These are phyloP conservation scores for Abrus pulchellus DNA, from an alignment of 306 rosid genomes.

Conservation along the genomic window DNA sequence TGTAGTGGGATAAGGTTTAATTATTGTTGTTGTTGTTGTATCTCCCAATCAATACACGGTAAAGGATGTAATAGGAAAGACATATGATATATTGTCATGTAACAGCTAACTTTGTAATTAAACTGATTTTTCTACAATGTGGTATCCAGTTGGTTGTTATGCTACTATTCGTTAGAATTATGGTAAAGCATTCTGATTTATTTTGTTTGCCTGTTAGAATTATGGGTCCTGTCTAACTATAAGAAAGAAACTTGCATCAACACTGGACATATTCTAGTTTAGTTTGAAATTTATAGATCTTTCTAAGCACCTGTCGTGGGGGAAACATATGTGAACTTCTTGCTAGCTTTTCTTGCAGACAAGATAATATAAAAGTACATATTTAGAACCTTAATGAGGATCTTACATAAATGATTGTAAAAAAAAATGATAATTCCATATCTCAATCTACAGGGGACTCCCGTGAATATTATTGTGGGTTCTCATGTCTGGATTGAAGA, in stretches of 20 bases:
- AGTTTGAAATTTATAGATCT: constrained; percentile 38
- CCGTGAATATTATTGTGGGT: constrained; percentile 91
- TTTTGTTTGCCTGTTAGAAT: constrained; percentile 18
- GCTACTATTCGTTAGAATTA: constrained; percentile 11
- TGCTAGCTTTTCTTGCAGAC: constrained; percentile 26
- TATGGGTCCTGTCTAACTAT: constrained; percentile 21
- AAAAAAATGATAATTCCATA: constrained; percentile 32
- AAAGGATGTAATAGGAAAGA: constrained; percentile 12
- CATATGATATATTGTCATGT: neutral
- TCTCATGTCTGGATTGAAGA: constrained; percentile 98
- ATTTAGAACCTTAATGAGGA: constrained; percentile 34
- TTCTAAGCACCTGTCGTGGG: constrained; percentile 15
- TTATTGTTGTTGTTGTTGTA: too few species aligned
- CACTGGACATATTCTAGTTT: neutral
- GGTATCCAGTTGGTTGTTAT: constrained; percentile 26
- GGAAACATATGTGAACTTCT: constrained; percentile 18
- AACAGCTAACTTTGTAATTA: constrained; percentile 28
- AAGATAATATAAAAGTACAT: constrained; percentile 22
- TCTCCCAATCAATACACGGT: neutral
- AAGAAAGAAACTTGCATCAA: constrained; percentile 22
- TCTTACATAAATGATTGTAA: constrained; percentile 16
- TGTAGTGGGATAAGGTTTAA: too few species aligned
- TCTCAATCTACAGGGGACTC: constrained; percentile 77
- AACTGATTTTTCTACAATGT: neutral
- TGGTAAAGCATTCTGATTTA: constrained; percentile 17